A percentile compares a stretch with the other conserved stretches of the same genome.
phyloP scores from a whole-genome alignment of 805 yeast species.

The Saturnispora zaruensis region DNA sequence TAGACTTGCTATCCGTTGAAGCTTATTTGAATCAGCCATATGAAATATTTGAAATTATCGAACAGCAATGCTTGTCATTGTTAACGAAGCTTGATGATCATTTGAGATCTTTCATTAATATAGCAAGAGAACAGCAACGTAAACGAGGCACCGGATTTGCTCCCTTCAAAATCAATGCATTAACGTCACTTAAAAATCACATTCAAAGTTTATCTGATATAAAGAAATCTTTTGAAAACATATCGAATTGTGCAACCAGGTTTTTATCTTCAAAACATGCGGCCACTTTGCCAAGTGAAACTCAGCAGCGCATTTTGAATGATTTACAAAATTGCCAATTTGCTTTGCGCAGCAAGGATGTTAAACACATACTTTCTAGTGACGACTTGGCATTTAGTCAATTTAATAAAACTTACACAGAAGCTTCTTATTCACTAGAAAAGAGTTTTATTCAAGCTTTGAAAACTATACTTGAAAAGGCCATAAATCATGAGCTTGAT shows the following conservation, averaged over 20 bases:
- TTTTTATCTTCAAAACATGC: background rate
- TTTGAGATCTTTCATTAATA: conserved; percentile 51
- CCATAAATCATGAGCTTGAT: conserved; percentile 22
- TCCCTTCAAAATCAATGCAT: conserved; percentile 49
- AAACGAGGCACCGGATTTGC: conserved; percentile 65
- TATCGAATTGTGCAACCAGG: background rate
- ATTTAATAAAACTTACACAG: background rate
- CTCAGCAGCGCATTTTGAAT: background rate
- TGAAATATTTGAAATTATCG: conserved; percentile 17
- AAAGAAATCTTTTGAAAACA: conserved; percentile 1
- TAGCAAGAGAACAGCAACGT: conserved; percentile 68
- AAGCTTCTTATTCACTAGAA: background rate
- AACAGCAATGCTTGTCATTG: conserved; percentile 28
- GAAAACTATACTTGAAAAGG: background rate
- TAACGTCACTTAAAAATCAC: conserved; percentile 13
- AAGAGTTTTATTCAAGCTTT: background rate
- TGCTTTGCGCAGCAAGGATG: background rate
- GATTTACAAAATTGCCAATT: background rate
- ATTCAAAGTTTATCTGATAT: background rate
- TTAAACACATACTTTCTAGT: background rate
- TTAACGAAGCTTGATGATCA: conserved; percentile 45
- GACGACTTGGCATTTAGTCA: background rate
- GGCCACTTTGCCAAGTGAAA: background rate
- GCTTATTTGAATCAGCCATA: conserved; percentile 33
- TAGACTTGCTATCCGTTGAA: conserved; percentile 28